These are phyloP conservation scores for Tuber brumale DNA, from an alignment of 495 filamentous ascomycete species.

Conservation along the genomic window DNA sequence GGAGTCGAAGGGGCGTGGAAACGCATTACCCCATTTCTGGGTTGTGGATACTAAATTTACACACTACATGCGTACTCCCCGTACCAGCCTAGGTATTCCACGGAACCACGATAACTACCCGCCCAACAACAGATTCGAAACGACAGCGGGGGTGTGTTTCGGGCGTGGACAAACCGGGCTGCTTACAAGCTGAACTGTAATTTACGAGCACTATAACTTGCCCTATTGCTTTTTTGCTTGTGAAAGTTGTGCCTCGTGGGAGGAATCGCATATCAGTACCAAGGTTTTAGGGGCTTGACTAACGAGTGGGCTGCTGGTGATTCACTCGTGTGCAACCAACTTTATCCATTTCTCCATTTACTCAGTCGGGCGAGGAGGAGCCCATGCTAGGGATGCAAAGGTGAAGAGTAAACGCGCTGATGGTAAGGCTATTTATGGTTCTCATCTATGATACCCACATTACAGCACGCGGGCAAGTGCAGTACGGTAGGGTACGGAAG, in stretches of 20 bases:
- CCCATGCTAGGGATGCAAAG: background rate
- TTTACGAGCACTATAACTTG: background rate
- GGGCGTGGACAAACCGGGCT: background rate
- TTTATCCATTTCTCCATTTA: background rate
- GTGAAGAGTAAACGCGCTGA: background rate
- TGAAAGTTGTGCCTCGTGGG: background rate
- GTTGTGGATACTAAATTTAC: conserved; percentile 1
- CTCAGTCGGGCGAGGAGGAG: background rate
- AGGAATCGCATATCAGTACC: background rate
- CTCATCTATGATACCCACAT: background rate
- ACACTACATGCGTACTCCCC: background rate
- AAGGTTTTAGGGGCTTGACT: background rate
- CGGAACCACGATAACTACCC: background rate
- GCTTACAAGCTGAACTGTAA: background rate
- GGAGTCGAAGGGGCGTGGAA: background rate
- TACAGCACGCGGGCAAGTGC: background rate
- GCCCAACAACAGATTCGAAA: background rate
- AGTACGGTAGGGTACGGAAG: background rate
- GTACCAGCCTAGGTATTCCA: background rate
- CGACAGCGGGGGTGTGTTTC: background rate
- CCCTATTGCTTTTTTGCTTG: background rate
- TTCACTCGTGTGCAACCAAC: background rate
- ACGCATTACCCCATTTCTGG: background rate
- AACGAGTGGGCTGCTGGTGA: background rate
- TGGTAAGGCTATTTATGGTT: background rate